A percentile compares a stretch with the other conserved stretches of the same genome.
phyloP scores from a whole-genome alignment of 345 rosid genomes.

The Murraya koenigii region DNA sequence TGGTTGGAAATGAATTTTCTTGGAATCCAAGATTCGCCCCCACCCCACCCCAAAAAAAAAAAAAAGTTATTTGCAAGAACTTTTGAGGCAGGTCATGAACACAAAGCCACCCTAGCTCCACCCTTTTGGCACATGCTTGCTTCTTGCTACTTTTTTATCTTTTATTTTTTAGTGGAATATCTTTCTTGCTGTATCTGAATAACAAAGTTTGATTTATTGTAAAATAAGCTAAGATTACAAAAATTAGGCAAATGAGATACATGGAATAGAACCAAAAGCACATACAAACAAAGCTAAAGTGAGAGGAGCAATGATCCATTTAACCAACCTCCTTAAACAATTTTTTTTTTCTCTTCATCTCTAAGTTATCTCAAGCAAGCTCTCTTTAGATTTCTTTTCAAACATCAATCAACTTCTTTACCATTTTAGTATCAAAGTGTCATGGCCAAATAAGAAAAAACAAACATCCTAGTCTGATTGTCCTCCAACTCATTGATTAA shows the following conservation, averaged over 20 bases:
- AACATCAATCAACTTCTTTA: not conserved
- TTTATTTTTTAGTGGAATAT: not conserved
- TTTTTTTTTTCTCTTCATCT: not conserved
- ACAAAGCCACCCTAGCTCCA: not conserved
- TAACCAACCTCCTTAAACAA: not conserved
- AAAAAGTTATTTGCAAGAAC: not conserved
- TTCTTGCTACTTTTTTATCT: not conserved
- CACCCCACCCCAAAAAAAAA: too few relatives aligned
- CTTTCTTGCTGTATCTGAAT: not conserved
- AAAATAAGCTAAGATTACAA: not conserved
- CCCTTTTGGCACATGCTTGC: slow-evolving; percentile 11
- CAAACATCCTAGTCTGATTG: not conserved
- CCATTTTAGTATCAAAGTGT: not conserved
- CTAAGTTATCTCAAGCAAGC: not conserved
- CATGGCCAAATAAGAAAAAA: not conserved
- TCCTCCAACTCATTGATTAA: not conserved
- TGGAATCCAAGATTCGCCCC: not conserved
- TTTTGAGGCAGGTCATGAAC: not conserved
- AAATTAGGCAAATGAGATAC: not conserved
- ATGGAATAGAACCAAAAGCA: not conserved
- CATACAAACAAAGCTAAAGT: not conserved
- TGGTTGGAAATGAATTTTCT: slow-evolving; percentile 4
- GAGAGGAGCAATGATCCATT: not conserved
- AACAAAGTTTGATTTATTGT: not conserved
- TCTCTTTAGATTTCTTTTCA: not conserved